A percentile compares a stretch with the other conserved stretches of the same genome.
Evolutionary conservation across 2,329 filamentous ascomycete genomes (phyloP).

Genomic region (Hortaea sp.): DNA sequence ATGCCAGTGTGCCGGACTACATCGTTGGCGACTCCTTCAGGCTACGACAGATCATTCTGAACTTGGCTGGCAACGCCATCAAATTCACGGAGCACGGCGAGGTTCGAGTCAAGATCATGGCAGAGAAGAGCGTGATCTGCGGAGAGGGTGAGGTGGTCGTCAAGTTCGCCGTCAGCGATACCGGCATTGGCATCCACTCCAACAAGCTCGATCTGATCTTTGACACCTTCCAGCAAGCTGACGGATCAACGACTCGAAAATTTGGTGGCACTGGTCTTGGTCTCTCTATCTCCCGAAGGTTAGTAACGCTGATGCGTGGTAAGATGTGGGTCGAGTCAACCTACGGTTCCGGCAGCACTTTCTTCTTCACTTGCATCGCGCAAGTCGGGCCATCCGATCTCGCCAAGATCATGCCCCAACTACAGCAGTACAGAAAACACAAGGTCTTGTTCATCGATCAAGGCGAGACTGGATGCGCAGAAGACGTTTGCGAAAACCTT

Average conservation of each 20-base stretch:
- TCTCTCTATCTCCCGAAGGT: slow-evolving; percentile 85
- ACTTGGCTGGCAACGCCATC: slow-evolving; percentile 95
- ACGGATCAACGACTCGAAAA: slow-evolving; percentile 90
- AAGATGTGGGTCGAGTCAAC: slow-evolving; percentile 93
- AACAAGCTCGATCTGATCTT: slow-evolving; percentile 97
- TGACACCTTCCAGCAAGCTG: slow-evolving; percentile 97
- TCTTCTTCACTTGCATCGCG: slow-evolving; percentile 93
- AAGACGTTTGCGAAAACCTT: slow-evolving; percentile 70
- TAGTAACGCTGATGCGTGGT: slow-evolving; percentile 93
- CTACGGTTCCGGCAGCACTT: slow-evolving; percentile 82
- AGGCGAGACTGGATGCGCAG: slow-evolving; percentile 65
- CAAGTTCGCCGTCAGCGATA: slow-evolving; percentile 92
- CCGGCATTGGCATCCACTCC: slow-evolving; percentile 88
- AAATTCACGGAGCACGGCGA: slow-evolving; percentile 97
- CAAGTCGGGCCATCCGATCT: slow-evolving; percentile 73
- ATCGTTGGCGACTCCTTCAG: slow-evolving; percentile 96
- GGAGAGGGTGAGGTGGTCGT: slow-evolving; percentile 75
- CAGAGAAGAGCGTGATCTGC: slow-evolving; percentile 56
- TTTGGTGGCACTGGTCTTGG: slow-evolving; percentile 93
- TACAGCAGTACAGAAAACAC: slow-evolving; percentile 84
- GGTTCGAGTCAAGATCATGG: slow-evolving; percentile 84
- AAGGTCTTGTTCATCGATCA: slow-evolving; percentile 93
- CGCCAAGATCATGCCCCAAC: slow-evolving; percentile 66
- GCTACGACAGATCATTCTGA: slow-evolving; percentile 89
- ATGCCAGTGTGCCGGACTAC: slow-evolving; percentile 86